Base-by-base conservation (phyloP, 371 early-diverging fungal species). In the Polyrhizophydium stewartii region DNA sequence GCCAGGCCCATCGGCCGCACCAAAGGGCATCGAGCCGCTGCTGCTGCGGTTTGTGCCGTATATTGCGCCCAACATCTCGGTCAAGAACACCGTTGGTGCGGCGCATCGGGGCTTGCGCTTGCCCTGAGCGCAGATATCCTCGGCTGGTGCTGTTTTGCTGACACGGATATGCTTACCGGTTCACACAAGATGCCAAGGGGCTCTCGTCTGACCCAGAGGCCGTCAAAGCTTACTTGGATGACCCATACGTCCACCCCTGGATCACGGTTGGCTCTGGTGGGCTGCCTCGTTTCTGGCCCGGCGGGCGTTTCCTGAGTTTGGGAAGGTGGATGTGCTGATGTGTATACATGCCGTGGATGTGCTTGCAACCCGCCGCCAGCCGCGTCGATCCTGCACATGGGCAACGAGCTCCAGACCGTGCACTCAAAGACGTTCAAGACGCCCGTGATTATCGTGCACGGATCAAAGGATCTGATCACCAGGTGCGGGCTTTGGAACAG, bases 161-260 rank as follows among this genome's bases (percentile, higher is more conserved):
- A n/a, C n/a, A n/a, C n/a, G n/a, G n/a, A n/a, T n/a, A n/a, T n/a
- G n/a, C n/a, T n/a, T n/a, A n/a, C n/a, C n/a, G n/a, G n/a, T n/a
- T n/a, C n/a, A n/a, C n/a, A n/a, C n/a, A n/a, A n/a, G n/a, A n/a
- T n/a, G n/a, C n/a, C n/a, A n/a, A n/a, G n/a, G n/a, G n/a, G n/a
- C n/a, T n/a, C n/a, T n/a, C n/a, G n/a, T n/a, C n/a, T n/a, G 59
- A 62, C 52, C 53, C 60, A 21, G 45, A 30, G 24, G 62, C 56
- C 31, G 43, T 16, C 41, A 38, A 69, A 37, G 56, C 50, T 1
- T 69, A 69, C 55, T 0, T 16, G 6, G 55, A 21, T 9, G 70
- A 69, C 47, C 70, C 70, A 7, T 56, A 55, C 40, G 65, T 65
- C 2, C 70, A 69, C 55, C 56, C 63, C 1, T 65, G 28, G 46